phyloP scores from a whole-genome alignment of 805 yeast genomes.

The Kuraishia hungarica region DNA sequence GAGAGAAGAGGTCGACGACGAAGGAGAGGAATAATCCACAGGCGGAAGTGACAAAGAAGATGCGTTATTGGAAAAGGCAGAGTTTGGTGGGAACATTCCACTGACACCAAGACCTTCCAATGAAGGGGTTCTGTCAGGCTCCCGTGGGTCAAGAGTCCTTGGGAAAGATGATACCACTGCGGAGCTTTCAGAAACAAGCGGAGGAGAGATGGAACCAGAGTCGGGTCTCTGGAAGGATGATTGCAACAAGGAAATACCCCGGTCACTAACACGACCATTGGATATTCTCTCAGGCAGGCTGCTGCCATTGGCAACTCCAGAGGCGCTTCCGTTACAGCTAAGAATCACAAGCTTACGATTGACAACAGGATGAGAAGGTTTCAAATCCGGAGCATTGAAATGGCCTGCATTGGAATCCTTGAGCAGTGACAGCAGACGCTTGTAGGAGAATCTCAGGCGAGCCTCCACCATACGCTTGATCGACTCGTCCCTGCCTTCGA shows the following conservation, averaged over 20 bases:
- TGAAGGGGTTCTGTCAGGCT: not conserved
- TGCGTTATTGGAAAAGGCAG: not conserved
- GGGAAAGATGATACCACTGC: not conserved
- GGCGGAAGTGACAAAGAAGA: not conserved
- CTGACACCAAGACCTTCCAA: not conserved
- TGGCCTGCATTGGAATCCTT: not conserved
- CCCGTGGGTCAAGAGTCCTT: not conserved
- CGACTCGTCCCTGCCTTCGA: not conserved
- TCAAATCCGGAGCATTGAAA: not conserved
- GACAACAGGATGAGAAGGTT: not conserved
- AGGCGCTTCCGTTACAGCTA: not conserved
- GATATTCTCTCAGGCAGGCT: not conserved
- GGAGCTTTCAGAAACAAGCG: not conserved
- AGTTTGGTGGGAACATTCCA: not conserved
- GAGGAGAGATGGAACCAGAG: too few relatives aligned
- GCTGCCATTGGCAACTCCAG: not conserved
- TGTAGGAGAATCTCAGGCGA: not conserved
- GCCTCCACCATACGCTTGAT: not conserved
- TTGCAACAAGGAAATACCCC: not conserved
- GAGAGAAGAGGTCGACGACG: not conserved
- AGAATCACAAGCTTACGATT: not conserved
- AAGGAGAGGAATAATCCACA: not conserved
- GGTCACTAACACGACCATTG: too few relatives aligned
- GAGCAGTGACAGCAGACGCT: not conserved
- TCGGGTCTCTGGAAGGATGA: not conserved